A percentile compares a stretch with the other conserved stretches of the same genome.
Conservation (phyloP, 805 yeast genomes). For the Citeromyces matritensis region DNA sequence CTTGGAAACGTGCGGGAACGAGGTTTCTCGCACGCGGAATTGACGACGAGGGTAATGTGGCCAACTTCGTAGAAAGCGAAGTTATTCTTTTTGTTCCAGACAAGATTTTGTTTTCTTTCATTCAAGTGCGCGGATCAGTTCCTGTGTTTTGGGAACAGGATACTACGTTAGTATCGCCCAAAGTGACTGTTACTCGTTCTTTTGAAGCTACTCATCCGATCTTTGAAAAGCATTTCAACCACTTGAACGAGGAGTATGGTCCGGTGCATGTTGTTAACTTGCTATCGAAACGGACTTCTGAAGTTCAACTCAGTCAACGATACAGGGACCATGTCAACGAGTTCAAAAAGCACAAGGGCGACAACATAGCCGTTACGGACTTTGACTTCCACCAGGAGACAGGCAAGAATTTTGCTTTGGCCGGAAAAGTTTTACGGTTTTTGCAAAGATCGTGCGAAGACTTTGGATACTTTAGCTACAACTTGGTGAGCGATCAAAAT, state of each 20-base stretch:
- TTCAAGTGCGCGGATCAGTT: slow-evolving; percentile 89
- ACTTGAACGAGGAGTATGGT: slow-evolving; percentile 62
- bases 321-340: slow-evolving; percentile 44
- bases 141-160: slow-evolving; percentile 99
- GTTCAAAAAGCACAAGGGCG: slow-evolving; percentile 18
- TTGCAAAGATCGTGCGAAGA: slow-evolving; percentile 53
- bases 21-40: slow-evolving; percentile 90
- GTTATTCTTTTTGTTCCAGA: slow-evolving; percentile 43
- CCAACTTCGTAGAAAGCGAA: slow-evolving; percentile 93
- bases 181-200: slow-evolving; percentile 78
- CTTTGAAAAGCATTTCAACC: slow-evolving; percentile 68
- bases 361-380: slow-evolving; percentile 46
- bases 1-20: slow-evolving; percentile 97
- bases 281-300: slow-evolving; percentile 67
- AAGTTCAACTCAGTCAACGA: slow-evolving; percentile 53
- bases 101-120: slow-evolving; percentile 51
- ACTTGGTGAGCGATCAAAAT: slow-evolving; percentile 33
- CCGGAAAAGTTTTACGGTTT: slow-evolving; percentile 48
- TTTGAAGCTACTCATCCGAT: slow-evolving; percentile 87
- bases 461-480: slow-evolving; percentile 75
- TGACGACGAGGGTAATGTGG: slow-evolving; percentile 90
- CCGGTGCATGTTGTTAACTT: slow-evolving; percentile 82
- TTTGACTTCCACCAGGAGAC: slow-evolving; percentile 95
- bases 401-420: slow-evolving; percentile 77
- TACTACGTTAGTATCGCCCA: slow-evolving; percentile 79